Base-by-base conservation (phyloP, 148 eudicot genomes). In the Nepenthes gracilis region DNA sequence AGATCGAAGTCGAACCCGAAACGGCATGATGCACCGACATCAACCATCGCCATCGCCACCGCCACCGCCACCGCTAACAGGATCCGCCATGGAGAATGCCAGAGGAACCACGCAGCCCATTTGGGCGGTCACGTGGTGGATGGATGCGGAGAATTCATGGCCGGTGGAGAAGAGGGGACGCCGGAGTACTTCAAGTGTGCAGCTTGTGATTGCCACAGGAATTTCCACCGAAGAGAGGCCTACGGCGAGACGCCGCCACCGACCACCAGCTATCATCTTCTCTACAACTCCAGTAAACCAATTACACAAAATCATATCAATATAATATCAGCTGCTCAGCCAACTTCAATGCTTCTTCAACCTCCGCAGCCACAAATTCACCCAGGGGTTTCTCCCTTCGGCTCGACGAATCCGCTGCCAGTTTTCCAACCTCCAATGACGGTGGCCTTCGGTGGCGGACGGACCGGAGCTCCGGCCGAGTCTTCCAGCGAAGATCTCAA, bases 131-230 rank as follows among this genome's bases (percentile, higher is more conserved):
- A 83, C 74, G 96, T 80, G 45, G 64, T 80, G 0, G 97, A 92
- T 59, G 97, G 97, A 1, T 92, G 97, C 50, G 90, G 96, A 1
- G 97, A 92, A 59, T 92, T 88, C 71, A 85, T 88, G 96, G 90
- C 96, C 1, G 62, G 64, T 35, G 96, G 88, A 34, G 74, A 80
- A 1, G 88, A 70, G 33, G 85, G 73, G 12, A 72, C 81, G 35
- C 74, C 68, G 45, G 78, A 63, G 56, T 64, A 73, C 52, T 48
- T 91, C 2, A 70, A 75, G 32, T 92, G 97, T 55, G 96, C 97
- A 1, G 97, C 97, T 11, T 92, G 97, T 43, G 83, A 77, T 14
- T 92, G 97, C 62, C 97, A 92, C 67, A 85, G 97, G 34, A 92
- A 75, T 45, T 92, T 92, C 63, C 97, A 92, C 81, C 69, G 93